Percentiles rank a stretch among this genome's conserved stretches.
phyloP scores from a whole-genome alignment of 441 rosid genomes.

The Gossypium lobatum region DNA sequence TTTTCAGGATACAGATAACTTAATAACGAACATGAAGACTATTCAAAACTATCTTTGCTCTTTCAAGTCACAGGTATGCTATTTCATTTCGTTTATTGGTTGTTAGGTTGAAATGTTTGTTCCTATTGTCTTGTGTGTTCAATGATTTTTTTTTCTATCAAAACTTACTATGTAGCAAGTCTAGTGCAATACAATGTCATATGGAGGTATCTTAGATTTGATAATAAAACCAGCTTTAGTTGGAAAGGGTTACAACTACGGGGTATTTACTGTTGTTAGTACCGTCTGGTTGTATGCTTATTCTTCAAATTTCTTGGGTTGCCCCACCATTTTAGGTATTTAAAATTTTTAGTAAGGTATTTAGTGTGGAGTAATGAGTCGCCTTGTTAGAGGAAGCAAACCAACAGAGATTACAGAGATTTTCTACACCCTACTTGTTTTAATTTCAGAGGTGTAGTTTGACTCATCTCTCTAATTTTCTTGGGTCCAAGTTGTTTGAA shows the following conservation, averaged over 20 bases:
- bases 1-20: constrained; percentile 66
- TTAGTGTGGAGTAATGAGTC: neutral
- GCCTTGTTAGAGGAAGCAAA: neutral
- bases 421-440: neutral
- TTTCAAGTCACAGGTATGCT: constrained; percentile 66
- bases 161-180: neutral
- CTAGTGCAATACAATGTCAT: neutral
- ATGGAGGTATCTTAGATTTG: neutral
- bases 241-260: neutral
- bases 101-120: neutral
- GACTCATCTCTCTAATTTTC: neutral
- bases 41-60: constrained; percentile 91
- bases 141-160: neutral
- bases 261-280: neutral
- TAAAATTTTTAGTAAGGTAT: neutral
- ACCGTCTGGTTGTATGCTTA: too few relatives aligned
- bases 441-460: neutral
- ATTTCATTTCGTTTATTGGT: constrained; percentile 14
- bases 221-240: neutral
- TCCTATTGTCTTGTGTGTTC: neutral
- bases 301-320: too few relatives aligned
- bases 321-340: too few relatives aligned
- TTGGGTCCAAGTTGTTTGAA: neutral
- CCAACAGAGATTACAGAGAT: neutral
- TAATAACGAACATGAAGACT: constrained; percentile 66